Base-by-base conservation (phyloP, 805 yeast genomes). In the Suhomyces kilbournensis region DNA sequence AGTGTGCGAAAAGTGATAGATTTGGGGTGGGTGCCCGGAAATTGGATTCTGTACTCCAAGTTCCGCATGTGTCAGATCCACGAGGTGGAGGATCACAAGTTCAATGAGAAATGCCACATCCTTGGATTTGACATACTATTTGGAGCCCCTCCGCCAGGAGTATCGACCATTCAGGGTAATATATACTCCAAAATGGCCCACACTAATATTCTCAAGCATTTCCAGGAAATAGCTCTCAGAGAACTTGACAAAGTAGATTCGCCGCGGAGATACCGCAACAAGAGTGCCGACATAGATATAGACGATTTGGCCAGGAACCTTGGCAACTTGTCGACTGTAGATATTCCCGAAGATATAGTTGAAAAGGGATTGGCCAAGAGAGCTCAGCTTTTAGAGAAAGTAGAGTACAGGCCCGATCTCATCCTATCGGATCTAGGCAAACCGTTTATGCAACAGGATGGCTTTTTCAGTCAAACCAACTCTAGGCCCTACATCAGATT, bases 91-190 rank as follows among this genome's bases (percentile, higher is more conserved):
- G 69, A 63, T 15, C 66, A 62, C 8, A 53, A 66, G 8, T 63
- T 72, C 46, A 51, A 63, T 47, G 49, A 56, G 23, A 69, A 63
- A 35, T 74, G 78, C 56, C 67, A 68, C 35, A 57, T 75, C 4
- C 47, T 74, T 23, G 78, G 77, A 26, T 61, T 71, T 51, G 79
- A 94, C 69, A 76, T 94, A 32, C 74, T 93, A 19, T 86, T 89
- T 7, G 81, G 85, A 49, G 76, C 79, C 15, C 97, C 97, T 0
- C 96, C 97, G 0, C 61, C 64, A 3, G 97, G 97, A 1, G 89
- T 86, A 0, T 79, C 86, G 7, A 72, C 92, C 0, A 77, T 92
- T 49, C 98, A 94, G 64, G 98, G 96, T 0, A 90, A 92, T 63
- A 86, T 93, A n/a, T 73, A 88, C 40, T 82, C 90, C 34, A 77